A percentile compares a stretch with the other conserved stretches of the same genome.
phyloP scores from a whole-genome alignment of 306 rosid genomes.

The Geum urbanum region DNA sequence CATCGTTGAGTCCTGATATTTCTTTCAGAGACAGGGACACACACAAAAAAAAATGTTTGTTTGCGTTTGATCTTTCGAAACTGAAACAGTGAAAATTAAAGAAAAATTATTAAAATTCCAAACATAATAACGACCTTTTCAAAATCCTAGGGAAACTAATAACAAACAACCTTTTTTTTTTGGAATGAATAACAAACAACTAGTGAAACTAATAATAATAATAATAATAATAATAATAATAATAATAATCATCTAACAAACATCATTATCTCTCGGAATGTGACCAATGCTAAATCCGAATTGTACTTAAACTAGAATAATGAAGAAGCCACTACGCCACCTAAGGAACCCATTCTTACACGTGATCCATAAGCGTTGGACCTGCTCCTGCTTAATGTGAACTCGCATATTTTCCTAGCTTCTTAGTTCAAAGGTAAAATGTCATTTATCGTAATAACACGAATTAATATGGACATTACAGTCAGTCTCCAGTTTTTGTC shows the following conservation, averaged over 20 bases:
- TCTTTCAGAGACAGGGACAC: too few relatives aligned
- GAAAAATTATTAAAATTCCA: neutral
- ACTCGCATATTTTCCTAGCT: neutral
- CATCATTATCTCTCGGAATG: neutral
- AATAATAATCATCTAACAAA: neutral
- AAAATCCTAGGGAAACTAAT: too few relatives aligned
- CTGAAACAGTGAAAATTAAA: neutral
- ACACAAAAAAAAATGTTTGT: too few relatives aligned
- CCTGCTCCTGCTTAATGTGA: neutral
- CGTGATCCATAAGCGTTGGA: neutral
- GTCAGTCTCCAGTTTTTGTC: neutral
- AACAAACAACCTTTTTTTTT: too few relatives aligned
- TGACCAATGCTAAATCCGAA: neutral
- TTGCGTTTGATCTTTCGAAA: neutral
- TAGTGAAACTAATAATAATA: neutral
- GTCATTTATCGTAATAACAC: neutral
- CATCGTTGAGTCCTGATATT: too few relatives aligned
- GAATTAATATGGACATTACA: neutral
- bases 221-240: neutral
- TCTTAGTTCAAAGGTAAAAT: neutral
- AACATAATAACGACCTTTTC: neutral
- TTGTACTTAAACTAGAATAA: neutral
- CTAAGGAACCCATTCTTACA: neutral
- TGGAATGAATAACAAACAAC: too few relatives aligned
- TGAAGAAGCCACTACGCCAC: neutral